Evolutionary conservation across 2,329 filamentous ascomycete genomes (phyloP).

Genomic region (Dothideomycetes sp.): DNA sequence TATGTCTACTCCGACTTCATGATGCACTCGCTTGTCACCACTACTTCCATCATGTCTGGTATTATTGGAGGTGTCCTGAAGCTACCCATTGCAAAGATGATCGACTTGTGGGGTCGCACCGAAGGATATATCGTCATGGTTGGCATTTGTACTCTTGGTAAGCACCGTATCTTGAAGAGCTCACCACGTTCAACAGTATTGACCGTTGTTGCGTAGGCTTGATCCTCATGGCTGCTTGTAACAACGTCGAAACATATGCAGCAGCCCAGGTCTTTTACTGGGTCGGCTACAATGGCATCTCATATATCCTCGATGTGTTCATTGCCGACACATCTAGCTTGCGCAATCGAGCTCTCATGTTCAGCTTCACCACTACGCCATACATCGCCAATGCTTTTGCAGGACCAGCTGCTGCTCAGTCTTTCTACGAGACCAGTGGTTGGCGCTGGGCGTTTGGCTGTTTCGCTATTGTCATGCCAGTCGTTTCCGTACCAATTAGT

Average conservation of each 20-base stretch:
- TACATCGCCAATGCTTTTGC: constrained; percentile 23
- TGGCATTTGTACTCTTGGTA: constrained; percentile 8
- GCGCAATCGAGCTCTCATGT: constrained; percentile 19
- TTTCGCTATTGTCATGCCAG: constrained; percentile 20
- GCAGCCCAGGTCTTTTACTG: constrained; percentile 14
- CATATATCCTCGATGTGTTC: constrained; percentile 12
- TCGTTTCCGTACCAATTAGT: constrained; percentile 16
- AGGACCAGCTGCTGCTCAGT: constrained; percentile 9
- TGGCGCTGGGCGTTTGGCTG: constrained; percentile 22
- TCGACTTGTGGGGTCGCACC: constrained; percentile 12
- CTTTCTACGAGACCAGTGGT: constrained; percentile 7
- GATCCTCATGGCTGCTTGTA: constrained; percentile 12
- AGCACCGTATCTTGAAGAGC: too few species aligned
- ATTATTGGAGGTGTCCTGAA: constrained; percentile 13
- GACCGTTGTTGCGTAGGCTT: too few species aligned
- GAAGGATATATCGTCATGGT: constrained; percentile 12
- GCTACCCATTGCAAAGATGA: constrained; percentile 12
- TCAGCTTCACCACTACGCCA: constrained; percentile 20
- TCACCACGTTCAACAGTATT: too few species aligned
- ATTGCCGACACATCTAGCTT: constrained; percentile 14
- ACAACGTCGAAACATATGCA: constrained; percentile 12
- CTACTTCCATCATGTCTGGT: constrained; percentile 8
- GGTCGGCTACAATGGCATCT: constrained; percentile 13
- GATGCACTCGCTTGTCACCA: constrained; percentile 14
- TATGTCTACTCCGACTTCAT: constrained; percentile 20